Evolutionary conservation across 2,329 filamentous ascomycete genomes (phyloP).

Genomic region (Thielaviopsis punctulata): DNA sequence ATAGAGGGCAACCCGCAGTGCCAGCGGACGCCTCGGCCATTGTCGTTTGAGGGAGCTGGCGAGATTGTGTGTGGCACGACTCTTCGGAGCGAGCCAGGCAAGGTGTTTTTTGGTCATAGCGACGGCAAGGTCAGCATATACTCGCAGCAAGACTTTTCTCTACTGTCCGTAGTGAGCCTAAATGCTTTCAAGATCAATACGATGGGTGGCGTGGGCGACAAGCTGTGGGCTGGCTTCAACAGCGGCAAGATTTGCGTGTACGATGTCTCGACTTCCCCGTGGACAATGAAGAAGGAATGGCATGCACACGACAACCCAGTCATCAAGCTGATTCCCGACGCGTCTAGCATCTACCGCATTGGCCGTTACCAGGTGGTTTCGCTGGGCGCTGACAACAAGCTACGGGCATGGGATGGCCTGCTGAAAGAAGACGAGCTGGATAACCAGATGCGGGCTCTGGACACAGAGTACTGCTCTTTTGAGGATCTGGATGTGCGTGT

Average conservation of each 20-base stretch:
- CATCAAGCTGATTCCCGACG: constrained; percentile 58
- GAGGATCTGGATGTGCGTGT: constrained; percentile 63
- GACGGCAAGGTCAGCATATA: constrained; percentile 96
- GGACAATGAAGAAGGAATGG: constrained; percentile 90
- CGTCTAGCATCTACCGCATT: constrained; percentile 67
- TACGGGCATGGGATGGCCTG: constrained; percentile 82
- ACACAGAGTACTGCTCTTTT: constrained; percentile 72
- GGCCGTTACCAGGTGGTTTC: constrained; percentile 74
- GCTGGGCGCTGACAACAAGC: constrained; percentile 68
- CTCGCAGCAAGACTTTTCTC: constrained; percentile 57
- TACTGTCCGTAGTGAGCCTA: constrained; percentile 64
- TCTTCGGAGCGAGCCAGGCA: constrained; percentile 55
- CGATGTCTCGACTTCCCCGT: constrained; percentile 65
- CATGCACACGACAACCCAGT: constrained; percentile 74
- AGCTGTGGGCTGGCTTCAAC: constrained; percentile 88
- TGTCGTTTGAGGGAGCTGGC: constrained; percentile 56
- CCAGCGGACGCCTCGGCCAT: constrained; percentile 53
- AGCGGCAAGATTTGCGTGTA: constrained; percentile 90
- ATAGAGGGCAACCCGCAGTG: constrained; percentile 51
- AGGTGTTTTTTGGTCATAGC: constrained; percentile 76
- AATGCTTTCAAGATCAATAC: constrained; percentile 93
- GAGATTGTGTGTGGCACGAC: constrained; percentile 76
- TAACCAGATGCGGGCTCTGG: constrained; percentile 66
- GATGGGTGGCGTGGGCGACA: constrained; percentile 60
- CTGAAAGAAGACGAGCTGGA: constrained; percentile 93